Conservation (phyloP, 176 grass and related monocot genomes). For the Thinopyrum elongatum region DNA sequence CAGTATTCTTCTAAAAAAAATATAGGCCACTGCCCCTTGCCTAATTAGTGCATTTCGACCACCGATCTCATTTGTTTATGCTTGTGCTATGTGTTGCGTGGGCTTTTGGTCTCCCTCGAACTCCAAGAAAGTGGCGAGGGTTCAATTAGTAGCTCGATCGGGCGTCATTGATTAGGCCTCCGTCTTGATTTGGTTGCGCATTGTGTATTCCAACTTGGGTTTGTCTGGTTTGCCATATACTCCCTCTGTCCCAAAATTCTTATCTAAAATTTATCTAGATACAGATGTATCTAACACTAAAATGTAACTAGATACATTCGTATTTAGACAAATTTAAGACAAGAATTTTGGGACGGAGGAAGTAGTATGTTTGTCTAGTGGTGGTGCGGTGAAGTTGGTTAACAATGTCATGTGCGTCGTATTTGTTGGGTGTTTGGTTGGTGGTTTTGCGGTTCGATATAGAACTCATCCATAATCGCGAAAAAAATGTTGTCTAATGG, state of each 20-base stretch:
- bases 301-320: too few relatives aligned
- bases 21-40: not conserved
- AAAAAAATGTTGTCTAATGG: not conserved
- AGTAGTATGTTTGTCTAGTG: not conserved
- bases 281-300: too few relatives aligned
- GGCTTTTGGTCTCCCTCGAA: not conserved
- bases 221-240: not conserved
- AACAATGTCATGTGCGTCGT: not conserved
- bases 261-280: too few relatives aligned
- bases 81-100: not conserved
- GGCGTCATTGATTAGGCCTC: not conserved
- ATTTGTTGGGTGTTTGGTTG: not conserved
- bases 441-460: not conserved
- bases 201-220: not conserved
- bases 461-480: not conserved
- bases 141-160: too few relatives aligned
- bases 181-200: not conserved
- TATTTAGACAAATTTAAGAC: too few relatives aligned
- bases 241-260: too few relatives aligned
- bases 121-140: not conserved
- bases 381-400: not conserved
- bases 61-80: not conserved
- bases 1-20: too few relatives aligned
- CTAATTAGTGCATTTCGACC: not conserved
- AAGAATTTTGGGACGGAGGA: too few relatives aligned